Evolutionary conservation across 2,329 filamentous ascomycete species (phyloP).

Genomic region (Aspergillus tamarii): DNA sequence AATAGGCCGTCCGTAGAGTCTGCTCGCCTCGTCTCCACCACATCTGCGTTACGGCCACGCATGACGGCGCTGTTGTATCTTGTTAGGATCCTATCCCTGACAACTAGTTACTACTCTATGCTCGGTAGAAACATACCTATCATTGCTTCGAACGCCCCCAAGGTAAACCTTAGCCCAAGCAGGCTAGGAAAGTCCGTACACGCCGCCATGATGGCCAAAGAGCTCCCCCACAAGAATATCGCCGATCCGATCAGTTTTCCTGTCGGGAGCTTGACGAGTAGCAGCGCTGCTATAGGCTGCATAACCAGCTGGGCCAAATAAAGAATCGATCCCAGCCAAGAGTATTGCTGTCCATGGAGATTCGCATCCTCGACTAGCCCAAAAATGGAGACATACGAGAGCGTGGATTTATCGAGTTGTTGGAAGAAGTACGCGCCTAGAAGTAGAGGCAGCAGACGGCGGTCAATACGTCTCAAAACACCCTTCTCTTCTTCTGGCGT

Average conservation of each 20-base stretch:
- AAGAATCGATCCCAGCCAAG: slow-evolving; percentile 65
- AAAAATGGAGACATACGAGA: slow-evolving; percentile 29
- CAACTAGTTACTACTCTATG: neutral
- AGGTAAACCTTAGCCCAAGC: slow-evolving; percentile 49
- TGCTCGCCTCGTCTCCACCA: slow-evolving; percentile 66
- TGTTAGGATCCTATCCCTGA: neutral
- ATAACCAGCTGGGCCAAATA: slow-evolving; percentile 64
- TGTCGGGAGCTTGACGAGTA: slow-evolving; percentile 47
- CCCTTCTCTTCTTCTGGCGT: slow-evolving; percentile 54
- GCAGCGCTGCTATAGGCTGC: slow-evolving; percentile 58
- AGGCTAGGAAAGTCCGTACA: slow-evolving; percentile 54
- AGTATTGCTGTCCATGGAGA: slow-evolving; percentile 54
- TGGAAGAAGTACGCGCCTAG: slow-evolving; percentile 63
- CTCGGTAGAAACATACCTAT: slow-evolving; percentile 17
- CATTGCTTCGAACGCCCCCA: slow-evolving; percentile 43
- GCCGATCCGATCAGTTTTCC: slow-evolving; percentile 58
- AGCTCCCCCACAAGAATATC: slow-evolving; percentile 58
- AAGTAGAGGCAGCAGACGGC: slow-evolving; percentile 54
- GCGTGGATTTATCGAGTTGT: slow-evolving; percentile 53
- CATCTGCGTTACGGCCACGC: slow-evolving; percentile 63
- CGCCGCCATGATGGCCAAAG: slow-evolving; percentile 55
- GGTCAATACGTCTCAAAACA: slow-evolving; percentile 48
- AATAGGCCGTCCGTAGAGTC: slow-evolving; percentile 59
- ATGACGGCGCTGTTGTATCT: slow-evolving; percentile 47
- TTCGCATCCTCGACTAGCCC: slow-evolving; percentile 53